Base-by-base conservation (phyloP, 306 rosid genomes). In the Sphenostylis stenocarpa region DNA sequence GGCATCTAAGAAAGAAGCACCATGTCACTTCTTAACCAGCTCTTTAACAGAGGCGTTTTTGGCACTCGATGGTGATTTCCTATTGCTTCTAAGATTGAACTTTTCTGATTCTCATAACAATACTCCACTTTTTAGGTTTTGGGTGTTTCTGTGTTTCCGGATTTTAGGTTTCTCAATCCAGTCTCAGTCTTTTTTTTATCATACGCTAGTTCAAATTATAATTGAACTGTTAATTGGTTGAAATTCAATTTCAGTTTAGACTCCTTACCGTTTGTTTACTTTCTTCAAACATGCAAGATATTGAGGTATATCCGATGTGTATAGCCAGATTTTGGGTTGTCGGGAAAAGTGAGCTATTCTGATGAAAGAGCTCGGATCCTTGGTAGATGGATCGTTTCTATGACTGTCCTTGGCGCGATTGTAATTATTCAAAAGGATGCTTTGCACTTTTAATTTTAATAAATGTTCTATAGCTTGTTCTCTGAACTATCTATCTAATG, bases 21-120 rank as follows among this genome's bases (percentile, higher is more conserved):
- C 77, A 95, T 95, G 99, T 95, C 99, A 56, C 90, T 95, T 81
- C 90, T 95, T 28, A 95, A 89, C 80, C 99, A 95, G 73, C 94
- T 95, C 85, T 92, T 95, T 65, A 95, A 80, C 83, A 86, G 98
- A 85, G 99, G 99, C 63, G 96, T 95, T 64, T 89, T 92, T 34
- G 87, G 88, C 77, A 92, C 93, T 65, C 92, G 91, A 85, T 95
- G 99, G 99, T 95, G 26, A 67, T 83, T 77, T 67, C 49, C 75
- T 11, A 24, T 33, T 43, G 47, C 62, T 61, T 48, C 63, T 14
- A 23, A 24, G 20, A 53, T 11, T 11, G 66, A 4, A 31, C 8
- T 66, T 81, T 57, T 72, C 70, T 11, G n/a, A 38, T 17, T 8
- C 23, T 65, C n/a, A 19, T 43, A 13, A 16, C 5, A 21, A 13